Conservation (phyloP, 225 moss, liverwort and hornwort genomes). For the Climacium dendroides region DNA sequence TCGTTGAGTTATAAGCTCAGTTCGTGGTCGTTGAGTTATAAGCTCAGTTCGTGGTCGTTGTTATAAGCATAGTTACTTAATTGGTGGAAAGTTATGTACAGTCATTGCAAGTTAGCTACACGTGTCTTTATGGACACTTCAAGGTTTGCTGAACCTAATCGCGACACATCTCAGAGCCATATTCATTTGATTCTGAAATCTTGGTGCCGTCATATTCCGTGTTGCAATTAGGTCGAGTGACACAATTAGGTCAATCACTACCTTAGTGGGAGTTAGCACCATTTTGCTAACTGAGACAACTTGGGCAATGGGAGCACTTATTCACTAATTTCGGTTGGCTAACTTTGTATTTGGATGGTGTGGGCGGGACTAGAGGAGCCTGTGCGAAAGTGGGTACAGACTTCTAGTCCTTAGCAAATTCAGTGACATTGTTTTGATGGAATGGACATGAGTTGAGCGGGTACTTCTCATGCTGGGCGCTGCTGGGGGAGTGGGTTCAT, state of each 20-base stretch:
- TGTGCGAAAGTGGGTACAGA: background rate
- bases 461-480: conserved; percentile 93
- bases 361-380: background rate
- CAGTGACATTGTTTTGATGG: background rate
- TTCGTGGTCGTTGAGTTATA: too few relatives aligned
- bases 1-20: too few relatives aligned
- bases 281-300: background rate
- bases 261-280: background rate
- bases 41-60: background rate
- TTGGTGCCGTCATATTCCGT: background rate
- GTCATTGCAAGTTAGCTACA: background rate
- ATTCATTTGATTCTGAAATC: background rate
- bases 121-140: background rate
- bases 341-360: background rate
- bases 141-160: background rate
- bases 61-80: background rate
- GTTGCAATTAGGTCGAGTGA: background rate
- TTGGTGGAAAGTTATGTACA: background rate
- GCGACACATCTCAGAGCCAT: background rate
- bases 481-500: conserved; percentile 79
- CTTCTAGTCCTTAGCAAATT: background rate
- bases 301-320: background rate
- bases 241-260: too few relatives aligned
- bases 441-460: conserved; percentile 27
- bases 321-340: background rate